Base-by-base conservation (phyloP, 1,139 yeast genomes). In the Taphrina flavorubra region DNA sequence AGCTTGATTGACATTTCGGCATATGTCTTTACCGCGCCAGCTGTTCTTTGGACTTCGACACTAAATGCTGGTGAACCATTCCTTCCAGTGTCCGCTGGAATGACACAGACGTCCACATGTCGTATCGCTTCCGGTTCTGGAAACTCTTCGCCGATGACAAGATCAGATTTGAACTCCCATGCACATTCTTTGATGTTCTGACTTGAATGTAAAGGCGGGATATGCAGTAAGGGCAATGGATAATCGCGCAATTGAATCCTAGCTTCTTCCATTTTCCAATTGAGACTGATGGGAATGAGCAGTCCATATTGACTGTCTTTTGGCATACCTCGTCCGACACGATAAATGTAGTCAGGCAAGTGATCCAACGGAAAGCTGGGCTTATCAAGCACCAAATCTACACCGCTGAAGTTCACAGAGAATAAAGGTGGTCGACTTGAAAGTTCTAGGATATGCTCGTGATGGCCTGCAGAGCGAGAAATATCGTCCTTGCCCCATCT, bases 271-370 rank as follows among this genome's bases (percentile, higher is more conserved):
- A 87, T 77, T 11, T 78, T 78, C 69, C 88, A 76, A 42, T 82
- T 80, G 31, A 86, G 69, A 76, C 79, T 81, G 68, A 87, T 75
- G 0, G 98, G 98, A 1, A 92, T 75, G 75, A 89, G 77, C 25
- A 89, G 80, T 0, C 95, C 86, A 76, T 87, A 92, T 66, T 80
- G 76, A 0, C 92, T 85, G 71, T 87, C 89, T 68, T 77, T 76
- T 0, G 98, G 97, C 36, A 88, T 84, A 0, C 96, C 96, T 76
- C 91, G 92, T 5, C 98, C 98, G 18, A 88, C 81, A 20, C 86
- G 83, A 75, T 87, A 79, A 42, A 92, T 77, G 75, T 87, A 92
- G 37, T 86, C 79, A 0, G 90, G 83, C 18, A 90, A 77, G 5
- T 84, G 79, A 1, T 80, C 81, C 5, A 84, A 73, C 0, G 84